Percentiles rank a stretch among this genome's conserved stretches.
phyloP scores from a whole-genome alignment of 1,139 yeast genomes.

The Lizanozyma gosingica region DNA sequence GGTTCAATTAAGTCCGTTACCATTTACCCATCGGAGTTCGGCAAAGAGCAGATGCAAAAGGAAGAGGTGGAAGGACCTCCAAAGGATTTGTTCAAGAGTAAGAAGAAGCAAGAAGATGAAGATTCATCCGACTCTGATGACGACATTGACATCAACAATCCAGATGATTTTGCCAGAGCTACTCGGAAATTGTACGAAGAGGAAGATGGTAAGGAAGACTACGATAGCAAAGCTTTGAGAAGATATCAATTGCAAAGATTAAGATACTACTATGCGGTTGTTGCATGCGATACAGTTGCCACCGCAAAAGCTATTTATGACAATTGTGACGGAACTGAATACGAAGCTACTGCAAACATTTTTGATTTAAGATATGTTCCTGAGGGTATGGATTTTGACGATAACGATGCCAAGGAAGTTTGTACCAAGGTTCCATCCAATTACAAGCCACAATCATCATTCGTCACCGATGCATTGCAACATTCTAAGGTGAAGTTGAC shows the following conservation, averaged over 20 bases:
- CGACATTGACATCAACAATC: constrained; percentile 38
- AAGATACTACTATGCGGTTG: constrained; percentile 90
- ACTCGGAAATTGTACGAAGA: constrained; percentile 63
- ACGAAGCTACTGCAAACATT: constrained; percentile 89
- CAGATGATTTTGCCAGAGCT: constrained; percentile 39
- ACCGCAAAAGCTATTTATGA: constrained; percentile 75
- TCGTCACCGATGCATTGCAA: constrained; percentile 89
- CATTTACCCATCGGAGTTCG: constrained; percentile 89
- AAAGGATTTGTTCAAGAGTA: constrained; percentile 57
- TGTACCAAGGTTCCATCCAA: constrained; percentile 67
- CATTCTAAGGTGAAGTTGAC: constrained; percentile 90
- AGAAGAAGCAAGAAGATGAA: constrained; percentile 21
- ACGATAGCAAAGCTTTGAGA: constrained; percentile 55
- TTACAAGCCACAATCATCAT: constrained; percentile 69
- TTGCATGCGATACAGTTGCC: constrained; percentile 63
- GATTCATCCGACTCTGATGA: constrained; percentile 38
- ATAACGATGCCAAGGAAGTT: constrained; percentile 57
- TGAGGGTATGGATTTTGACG: constrained; percentile 80
- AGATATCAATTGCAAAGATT: constrained; percentile 81
- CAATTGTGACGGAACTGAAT: constrained; percentile 91
- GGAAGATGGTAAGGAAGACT: constrained; percentile 63
- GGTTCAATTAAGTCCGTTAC: constrained; percentile 64
- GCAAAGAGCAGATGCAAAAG: constrained; percentile 83
- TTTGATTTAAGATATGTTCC: constrained; percentile 92
- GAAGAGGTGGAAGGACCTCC: constrained; percentile 95